phyloP scores from a whole-genome alignment of 345 rosid genomes.

The Leavenworthia alabamica region DNA sequence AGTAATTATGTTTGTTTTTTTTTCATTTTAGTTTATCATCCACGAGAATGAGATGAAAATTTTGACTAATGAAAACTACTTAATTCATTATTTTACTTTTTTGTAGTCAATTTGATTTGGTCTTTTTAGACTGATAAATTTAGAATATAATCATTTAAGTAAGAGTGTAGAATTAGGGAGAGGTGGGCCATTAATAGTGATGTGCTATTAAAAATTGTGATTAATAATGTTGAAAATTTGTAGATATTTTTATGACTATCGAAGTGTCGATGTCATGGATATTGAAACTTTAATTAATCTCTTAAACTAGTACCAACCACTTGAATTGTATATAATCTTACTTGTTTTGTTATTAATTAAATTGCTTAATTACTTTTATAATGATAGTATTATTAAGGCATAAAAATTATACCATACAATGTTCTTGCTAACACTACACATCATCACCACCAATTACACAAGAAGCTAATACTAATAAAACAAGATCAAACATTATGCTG shows the following conservation, averaged over 20 bases:
- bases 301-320: background rate
- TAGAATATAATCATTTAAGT: background rate
- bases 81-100: background rate
- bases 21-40: background rate
- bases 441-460: background rate
- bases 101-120: background rate
- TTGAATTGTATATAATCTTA: background rate
- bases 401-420: background rate
- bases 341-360: background rate
- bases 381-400: background rate
- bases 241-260: background rate
- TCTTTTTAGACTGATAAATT: background rate
- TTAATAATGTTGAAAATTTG: background rate
- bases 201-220: background rate
- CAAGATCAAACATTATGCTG: background rate
- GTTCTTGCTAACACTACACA: background rate
- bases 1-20: background rate
- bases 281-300: background rate
- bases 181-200: background rate
- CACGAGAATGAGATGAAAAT: background rate
- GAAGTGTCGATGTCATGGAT: background rate
- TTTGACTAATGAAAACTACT: background rate
- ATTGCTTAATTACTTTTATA: background rate
- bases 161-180: background rate
- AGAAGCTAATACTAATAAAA: conserved; percentile 1